Evolutionary conservation across 768 basidiomycete species (phyloP).

Genomic region (Dioszegia hungarica): DNA sequence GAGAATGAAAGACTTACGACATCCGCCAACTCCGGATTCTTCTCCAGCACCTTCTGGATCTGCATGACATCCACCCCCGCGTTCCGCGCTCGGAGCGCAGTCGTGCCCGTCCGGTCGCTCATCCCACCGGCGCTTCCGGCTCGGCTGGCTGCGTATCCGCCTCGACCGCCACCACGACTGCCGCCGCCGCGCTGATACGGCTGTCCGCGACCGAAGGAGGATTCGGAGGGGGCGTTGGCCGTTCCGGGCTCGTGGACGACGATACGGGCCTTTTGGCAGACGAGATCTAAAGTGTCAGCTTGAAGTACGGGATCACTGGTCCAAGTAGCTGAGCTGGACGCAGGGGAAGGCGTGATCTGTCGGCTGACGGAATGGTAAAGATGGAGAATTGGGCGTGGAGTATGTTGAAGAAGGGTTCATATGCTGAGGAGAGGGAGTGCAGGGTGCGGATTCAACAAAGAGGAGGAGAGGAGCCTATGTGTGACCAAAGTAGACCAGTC

Average conservation of each 20-base stretch:
- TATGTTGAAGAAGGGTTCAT: too few species aligned
- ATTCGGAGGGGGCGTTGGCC: conserved; percentile 26
- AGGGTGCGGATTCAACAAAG: too few species aligned
- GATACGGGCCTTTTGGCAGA: conserved; percentile 45
- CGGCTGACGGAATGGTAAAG: too few species aligned
- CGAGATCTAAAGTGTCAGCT: conserved; percentile 27
- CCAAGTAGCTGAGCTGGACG: neutral
- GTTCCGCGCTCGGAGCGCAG: neutral
- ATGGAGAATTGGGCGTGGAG: too few species aligned
- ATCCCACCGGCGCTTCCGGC: neutral
- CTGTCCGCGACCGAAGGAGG: conserved; percentile 19
- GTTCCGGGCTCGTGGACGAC: conserved; percentile 33
- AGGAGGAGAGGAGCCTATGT: too few species aligned
- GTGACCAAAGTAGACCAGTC: too few species aligned
- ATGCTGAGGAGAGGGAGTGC: too few species aligned
- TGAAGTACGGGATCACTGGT: neutral
- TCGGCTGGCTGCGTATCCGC: neutral
- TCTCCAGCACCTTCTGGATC: conserved; percentile 34
- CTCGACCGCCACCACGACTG: neutral
- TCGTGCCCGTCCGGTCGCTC: conserved; percentile 1
- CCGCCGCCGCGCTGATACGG: too few species aligned
- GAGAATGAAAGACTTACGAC: conserved; percentile 24
- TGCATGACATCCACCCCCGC: conserved; percentile 37
- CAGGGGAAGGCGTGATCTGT: too few species aligned
- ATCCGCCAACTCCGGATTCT: conserved; percentile 35